Percentiles rank a stretch among this genome's conserved stretches.
Conservation (phyloP, 345 rosid species). For the Physaria fendleri region DNA sequence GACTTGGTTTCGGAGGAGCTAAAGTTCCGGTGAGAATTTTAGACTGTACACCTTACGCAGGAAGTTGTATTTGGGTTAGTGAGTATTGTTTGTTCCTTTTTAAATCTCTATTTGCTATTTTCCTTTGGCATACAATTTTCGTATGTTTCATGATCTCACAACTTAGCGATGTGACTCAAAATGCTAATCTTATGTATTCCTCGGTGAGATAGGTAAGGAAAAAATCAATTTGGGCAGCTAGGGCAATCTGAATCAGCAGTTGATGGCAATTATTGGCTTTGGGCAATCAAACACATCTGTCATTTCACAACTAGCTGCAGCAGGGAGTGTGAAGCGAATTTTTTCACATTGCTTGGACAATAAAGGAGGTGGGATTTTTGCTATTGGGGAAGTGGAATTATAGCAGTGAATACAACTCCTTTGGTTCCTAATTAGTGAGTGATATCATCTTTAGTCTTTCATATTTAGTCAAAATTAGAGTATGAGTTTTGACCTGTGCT, state of each 20-base stretch:
- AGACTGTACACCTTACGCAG: slow-evolving; percentile 13
- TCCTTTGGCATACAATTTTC: no score
- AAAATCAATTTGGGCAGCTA: slow-evolving; percentile 70
- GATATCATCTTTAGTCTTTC: slow-evolving; percentile 17
- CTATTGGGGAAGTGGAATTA: slow-evolving; percentile 68
- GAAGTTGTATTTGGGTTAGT: slow-evolving; percentile 27
- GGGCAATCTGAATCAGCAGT: slow-evolving; percentile 67
- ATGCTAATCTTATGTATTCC: background rate
- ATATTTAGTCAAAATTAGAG: no score
- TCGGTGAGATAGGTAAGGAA: slow-evolving; percentile 58
- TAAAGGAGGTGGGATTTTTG: slow-evolving; percentile 85
- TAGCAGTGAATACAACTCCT: slow-evolving; percentile 65
- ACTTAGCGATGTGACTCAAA: background rate
- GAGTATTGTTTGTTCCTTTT: background rate
- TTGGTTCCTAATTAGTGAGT: slow-evolving; percentile 80
- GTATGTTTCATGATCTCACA: no score
- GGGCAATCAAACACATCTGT: slow-evolving; percentile 86
- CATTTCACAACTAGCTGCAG: slow-evolving; percentile 73
- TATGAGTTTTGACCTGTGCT: background rate
- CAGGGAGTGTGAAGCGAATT: slow-evolving; percentile 52
- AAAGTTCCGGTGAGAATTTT: slow-evolving; percentile 22
- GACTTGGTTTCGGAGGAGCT: no score
- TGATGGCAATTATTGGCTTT: slow-evolving; percentile 90
- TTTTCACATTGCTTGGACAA: slow-evolving; percentile 91
- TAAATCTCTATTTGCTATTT: no score